Percentiles rank a stretch among this genome's conserved stretches.
phyloP scores from a whole-genome alignment of 2,329 filamentous ascomycete genomes.

The Pyrenophora graminea region DNA sequence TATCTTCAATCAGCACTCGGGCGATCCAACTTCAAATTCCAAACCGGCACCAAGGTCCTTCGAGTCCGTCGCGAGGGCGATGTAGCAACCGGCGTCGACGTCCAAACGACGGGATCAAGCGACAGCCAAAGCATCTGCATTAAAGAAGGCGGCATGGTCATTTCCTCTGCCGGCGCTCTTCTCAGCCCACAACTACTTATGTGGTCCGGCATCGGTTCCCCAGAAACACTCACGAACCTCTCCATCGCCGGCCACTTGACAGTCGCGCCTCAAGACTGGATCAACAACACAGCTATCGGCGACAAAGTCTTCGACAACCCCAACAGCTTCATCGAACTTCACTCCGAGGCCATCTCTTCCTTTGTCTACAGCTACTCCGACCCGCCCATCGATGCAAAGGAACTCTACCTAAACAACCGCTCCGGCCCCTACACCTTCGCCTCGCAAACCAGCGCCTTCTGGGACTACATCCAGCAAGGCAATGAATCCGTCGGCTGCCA shows the following conservation, averaged over 20 bases:
- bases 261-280: slow-evolving; percentile 49
- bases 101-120: slow-evolving; percentile 39
- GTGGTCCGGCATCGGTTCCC: slow-evolving; percentile 46
- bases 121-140: slow-evolving; percentile 37
- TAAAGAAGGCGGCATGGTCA: slow-evolving; percentile 33
- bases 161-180: slow-evolving; percentile 42
- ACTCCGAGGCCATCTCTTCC: slow-evolving; percentile 50
- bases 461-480: slow-evolving; percentile 52
- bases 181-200: slow-evolving; percentile 46
- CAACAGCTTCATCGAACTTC: slow-evolving; percentile 59
- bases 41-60: slow-evolving; percentile 51
- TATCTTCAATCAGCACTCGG: slow-evolving; percentile 57
- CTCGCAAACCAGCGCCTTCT: slow-evolving; percentile 59
- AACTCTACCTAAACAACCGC: slow-evolving; percentile 54
- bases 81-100: slow-evolving; percentile 51
- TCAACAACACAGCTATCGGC: slow-evolving; percentile 57
- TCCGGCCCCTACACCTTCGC: slow-evolving; percentile 60
- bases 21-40: slow-evolving; percentile 42
- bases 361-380: slow-evolving; percentile 55
- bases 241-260: slow-evolving; percentile 44
- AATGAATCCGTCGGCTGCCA: slow-evolving; percentile 56
- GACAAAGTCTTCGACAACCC: slow-evolving; percentile 60
- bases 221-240: slow-evolving; percentile 34
- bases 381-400: slow-evolving; percentile 49
- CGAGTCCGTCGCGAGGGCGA: slow-evolving; percentile 50